Base-by-base conservation (phyloP, 176 grass and related monocot species). In the Tuctoria greenei region DNA sequence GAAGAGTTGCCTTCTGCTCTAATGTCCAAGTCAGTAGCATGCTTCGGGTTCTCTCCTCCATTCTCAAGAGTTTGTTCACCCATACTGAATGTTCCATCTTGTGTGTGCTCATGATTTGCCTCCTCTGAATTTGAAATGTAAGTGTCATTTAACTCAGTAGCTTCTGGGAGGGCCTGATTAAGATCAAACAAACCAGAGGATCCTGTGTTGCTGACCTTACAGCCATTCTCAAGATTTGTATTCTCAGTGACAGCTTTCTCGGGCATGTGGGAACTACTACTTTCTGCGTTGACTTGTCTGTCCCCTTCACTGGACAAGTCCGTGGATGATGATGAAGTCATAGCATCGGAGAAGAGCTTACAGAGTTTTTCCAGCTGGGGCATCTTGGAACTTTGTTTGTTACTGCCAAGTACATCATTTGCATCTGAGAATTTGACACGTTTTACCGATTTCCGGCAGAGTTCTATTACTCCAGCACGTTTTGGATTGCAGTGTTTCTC, bases 271-370 rank as follows among this genome's bases (percentile, higher is more conserved):
- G 69, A 79, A 55, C 78, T 73, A 62, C 67, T 67, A 62, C 79
- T 73, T 28, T 81, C 79, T 55, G 52, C 67, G 69, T 45, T 12
- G 35, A 78, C 46, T 31, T 49, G 37, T 64, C 55, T 76, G 45
- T 89, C 73, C 37, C 62, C 78, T 73, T 86, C 82, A 55, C 73
- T 85, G 31, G 31, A 31, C 66, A 27, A 82, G 36, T 68, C 69
- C 7, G 64, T 45, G 18, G 78, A 81, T 56, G 78, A 89, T 6
- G 81, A 84, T 0, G 75, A 88, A 68, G 61, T 70, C 54, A 68
- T 78, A 67, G 69, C 60, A 73, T 68, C 73, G 10, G 87, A 89
- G 49, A 90, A 46, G 16, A 90, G 55, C 58, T 90, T 69, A 74
- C 64, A 59, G 12, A 90, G 58, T 66, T 44, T 89, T 74, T 75